Evolutionary conservation across 768 basidiomycete species (phyloP).

Genomic region (Calocybe cyanea): DNA sequence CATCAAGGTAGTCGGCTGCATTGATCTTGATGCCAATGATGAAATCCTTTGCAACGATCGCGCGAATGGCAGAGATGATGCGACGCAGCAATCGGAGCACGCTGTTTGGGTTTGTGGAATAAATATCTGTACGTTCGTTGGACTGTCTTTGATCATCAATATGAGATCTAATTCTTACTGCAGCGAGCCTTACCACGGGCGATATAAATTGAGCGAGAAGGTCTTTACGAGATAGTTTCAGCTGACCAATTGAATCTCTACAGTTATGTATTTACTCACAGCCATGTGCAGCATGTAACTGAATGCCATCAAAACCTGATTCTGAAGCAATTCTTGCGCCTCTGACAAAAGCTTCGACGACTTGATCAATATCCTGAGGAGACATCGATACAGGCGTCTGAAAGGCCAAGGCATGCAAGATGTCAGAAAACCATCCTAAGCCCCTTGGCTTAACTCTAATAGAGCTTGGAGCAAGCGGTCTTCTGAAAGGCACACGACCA

Average conservation of each 20-base stretch:
- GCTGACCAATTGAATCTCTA: background rate
- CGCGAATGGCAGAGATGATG: conserved; percentile 55
- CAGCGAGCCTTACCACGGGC: conserved; percentile 46
- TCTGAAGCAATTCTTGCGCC: conserved; percentile 62
- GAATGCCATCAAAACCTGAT: conserved; percentile 82
- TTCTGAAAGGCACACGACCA: conserved; percentile 55
- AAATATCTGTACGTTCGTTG: conserved; percentile 60
- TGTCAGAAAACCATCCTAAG: conserved; percentile 25
- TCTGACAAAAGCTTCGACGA: conserved; percentile 59
- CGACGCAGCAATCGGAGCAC: conserved; percentile 55
- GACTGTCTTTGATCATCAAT: conserved; percentile 11
- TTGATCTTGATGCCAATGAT: conserved; percentile 79
- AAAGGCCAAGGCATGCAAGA: conserved; percentile 50
- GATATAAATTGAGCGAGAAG: conserved; percentile 78
- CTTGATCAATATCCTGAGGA: conserved; percentile 56
- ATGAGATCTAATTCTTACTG: background rate
- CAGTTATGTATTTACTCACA: conserved; percentile 45
- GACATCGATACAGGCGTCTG: conserved; percentile 63
- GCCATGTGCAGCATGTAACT: conserved; percentile 84
- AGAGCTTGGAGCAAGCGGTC: conserved; percentile 72
- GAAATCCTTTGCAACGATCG: conserved; percentile 52
- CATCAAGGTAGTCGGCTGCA: conserved; percentile 64
- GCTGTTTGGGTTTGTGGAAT: conserved; percentile 38
- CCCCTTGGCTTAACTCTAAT: conserved; percentile 39
- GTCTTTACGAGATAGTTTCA: conserved; percentile 38